Evolutionary conservation across 164 flowering plant species (phyloP), one percentile per base, ranked within the genome.

Genomic region (Hamamelis virginiana): DNA sequence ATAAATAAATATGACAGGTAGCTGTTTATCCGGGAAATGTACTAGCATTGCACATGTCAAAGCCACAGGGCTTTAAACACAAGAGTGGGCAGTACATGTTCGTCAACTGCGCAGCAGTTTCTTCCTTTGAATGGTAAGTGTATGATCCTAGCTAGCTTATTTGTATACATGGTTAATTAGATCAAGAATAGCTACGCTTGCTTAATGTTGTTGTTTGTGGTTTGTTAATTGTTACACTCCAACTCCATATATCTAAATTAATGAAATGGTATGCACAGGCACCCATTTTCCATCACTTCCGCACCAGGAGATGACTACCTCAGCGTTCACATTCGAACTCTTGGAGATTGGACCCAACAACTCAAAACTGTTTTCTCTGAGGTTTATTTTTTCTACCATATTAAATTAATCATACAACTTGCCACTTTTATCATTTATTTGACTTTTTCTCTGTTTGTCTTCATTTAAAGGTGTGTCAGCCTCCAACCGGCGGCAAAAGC

Each of bases 331-430:
- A 82, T 82, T 53, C 67, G 83, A 28, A 78, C 83, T 6, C 61
- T 77, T 0, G 85, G 85, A 0, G 85, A 82, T 50, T 82, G 85
- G 85, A 82, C 94, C 1, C 64, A 83, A 43, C 86, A 87, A 53
- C 89, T 89, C 44, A 89, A 77, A 76, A 76, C 79, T 0, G 88
- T 84, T 12, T 89, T 89, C 85, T 81, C 90, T 0, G 79, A 89
- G 86, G 93, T 88, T 4, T 18, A 43, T 47, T 38, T 9, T 18
- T 57, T 43, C 9, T 48, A 14, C n/a, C n/a, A n/a, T n/a, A n/a
- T n/a, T n/a, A n/a, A n/a, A n/a, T n/a, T n/a, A n/a, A n/a, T n/a
- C n/a, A n/a, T n/a, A n/a, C n/a, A n/a, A n/a, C n/a, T n/a, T n/a
- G n/a, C n/a, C n/a, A n/a, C n/a, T n/a, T n/a, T n/a, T n/a, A n/a